Evolutionary conservation across 2,329 filamentous ascomycete genomes (phyloP).

Genomic region (Paradendryphiella salina): DNA sequence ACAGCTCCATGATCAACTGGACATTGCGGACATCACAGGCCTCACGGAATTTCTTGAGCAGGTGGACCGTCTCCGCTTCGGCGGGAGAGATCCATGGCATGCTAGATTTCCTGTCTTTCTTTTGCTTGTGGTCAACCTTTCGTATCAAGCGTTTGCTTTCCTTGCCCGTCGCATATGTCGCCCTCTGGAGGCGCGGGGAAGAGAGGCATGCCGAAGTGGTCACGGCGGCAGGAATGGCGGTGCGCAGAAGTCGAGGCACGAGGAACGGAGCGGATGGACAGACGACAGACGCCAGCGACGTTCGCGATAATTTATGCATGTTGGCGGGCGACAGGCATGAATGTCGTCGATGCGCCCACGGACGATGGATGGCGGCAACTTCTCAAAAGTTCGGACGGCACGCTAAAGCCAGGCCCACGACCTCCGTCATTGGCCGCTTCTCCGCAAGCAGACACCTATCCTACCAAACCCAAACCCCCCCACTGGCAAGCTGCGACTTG

Average conservation of each 20-base stretch:
- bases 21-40: slow-evolving; percentile 25
- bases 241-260: slow-evolving; percentile 36
- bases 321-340: not conserved
- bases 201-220: slow-evolving; percentile 11
- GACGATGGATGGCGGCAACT: not conserved
- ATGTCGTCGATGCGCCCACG: not conserved
- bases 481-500: slow-evolving; percentile 17
- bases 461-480: slow-evolving; percentile 30
- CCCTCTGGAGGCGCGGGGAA: slow-evolving; percentile 4
- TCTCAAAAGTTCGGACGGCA: slow-evolving; percentile 16
- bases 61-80: slow-evolving; percentile 2
- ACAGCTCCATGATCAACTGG: slow-evolving; percentile 30
- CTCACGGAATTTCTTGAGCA: slow-evolving; percentile 20
- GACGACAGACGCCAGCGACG: slow-evolving; percentile 36
- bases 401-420: slow-evolving; percentile 17
- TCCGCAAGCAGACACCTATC: slow-evolving; percentile 42
- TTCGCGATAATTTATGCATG: slow-evolving; percentile 31
- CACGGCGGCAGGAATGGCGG: slow-evolving; percentile 13
- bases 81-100: not conserved
- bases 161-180: slow-evolving; percentile 21
- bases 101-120: not conserved
- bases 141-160: slow-evolving; percentile 5
- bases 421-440: slow-evolving; percentile 34
- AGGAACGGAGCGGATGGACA: slow-evolving; percentile 45
- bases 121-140: not conserved